Conservation (phyloP, 2,329 filamentous ascomycete species). For the Colletotrichum cordylinicola region DNA sequence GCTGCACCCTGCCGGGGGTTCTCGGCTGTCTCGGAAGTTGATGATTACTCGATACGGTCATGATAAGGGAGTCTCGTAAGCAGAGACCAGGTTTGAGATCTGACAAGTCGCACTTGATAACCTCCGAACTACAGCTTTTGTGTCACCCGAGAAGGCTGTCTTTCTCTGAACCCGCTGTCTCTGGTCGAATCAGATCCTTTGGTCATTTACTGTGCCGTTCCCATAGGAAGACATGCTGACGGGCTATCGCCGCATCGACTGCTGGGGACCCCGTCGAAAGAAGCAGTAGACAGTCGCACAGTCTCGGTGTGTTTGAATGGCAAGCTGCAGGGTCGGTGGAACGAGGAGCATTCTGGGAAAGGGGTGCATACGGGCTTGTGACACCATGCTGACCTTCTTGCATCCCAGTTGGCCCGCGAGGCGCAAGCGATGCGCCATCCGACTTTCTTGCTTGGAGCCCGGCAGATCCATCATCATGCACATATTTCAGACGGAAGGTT, state of each 20-base stretch:
- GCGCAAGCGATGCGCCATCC: neutral
- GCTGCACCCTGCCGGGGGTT: neutral
- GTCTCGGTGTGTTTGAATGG: neutral
- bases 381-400: neutral
- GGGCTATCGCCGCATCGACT: neutral
- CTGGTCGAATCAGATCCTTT: neutral
- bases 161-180: neutral
- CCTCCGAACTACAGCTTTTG: neutral
- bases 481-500: neutral
- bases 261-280: neutral
- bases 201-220: neutral
- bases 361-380: neutral
- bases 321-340: neutral
- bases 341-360: neutral
- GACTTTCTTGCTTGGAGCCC: neutral
- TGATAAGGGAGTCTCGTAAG: neutral
- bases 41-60: neutral
- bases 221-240: neutral
- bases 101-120: constrained; percentile 1
- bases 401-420: neutral
- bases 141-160: neutral
- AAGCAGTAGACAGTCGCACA: neutral
- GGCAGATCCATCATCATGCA: neutral
- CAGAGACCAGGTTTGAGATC: neutral
- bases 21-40: neutral